A percentile compares a stretch with the other conserved stretches of the same genome.
Conservation (phyloP, 139 green algal species). For the Spirogloea muscicola region DNA sequence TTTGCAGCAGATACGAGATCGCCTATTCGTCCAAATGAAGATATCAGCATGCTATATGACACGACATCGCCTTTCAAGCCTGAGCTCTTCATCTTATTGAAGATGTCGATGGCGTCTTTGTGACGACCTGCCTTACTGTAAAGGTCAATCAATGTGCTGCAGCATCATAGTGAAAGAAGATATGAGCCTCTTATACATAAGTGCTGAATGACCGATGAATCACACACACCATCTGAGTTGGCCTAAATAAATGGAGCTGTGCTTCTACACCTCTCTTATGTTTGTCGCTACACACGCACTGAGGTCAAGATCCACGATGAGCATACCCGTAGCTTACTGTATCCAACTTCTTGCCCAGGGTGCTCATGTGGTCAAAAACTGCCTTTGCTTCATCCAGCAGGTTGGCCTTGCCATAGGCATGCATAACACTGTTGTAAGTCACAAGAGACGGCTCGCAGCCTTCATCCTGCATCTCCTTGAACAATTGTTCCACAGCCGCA, state of each 20-base stretch:
- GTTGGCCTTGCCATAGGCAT: slow-evolving; percentile 6
- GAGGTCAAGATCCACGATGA: no score
- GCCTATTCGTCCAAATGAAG: no score
- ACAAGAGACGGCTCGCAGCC: slow-evolving; percentile 3
- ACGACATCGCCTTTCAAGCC: slow-evolving; percentile 4
- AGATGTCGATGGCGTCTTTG: background rate
- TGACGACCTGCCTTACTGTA: background rate
- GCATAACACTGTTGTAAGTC: slow-evolving; percentile 23
- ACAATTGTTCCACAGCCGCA: background rate
- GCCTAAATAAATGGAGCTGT: no score
- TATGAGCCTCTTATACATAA: no score
- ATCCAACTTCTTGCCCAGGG: background rate
- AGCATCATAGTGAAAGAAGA: no score
- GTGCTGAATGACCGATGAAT: no score
- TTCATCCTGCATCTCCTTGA: slow-evolving; percentile 16
- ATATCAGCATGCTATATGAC: no score
- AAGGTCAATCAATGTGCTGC: slow-evolving; percentile 17
- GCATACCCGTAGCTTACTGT: slow-evolving; percentile 13
- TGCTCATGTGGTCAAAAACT: background rate
- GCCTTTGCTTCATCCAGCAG: background rate
- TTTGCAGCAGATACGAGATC: no score
- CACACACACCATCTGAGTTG: no score
- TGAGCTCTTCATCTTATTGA: slow-evolving; percentile 1
- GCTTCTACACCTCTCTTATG: no score
- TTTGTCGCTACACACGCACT: no score